These are phyloP conservation scores for Apiotrichum brassicae DNA, from an alignment of 1,284 basidiomycete species.

Conservation along the genomic window DNA sequence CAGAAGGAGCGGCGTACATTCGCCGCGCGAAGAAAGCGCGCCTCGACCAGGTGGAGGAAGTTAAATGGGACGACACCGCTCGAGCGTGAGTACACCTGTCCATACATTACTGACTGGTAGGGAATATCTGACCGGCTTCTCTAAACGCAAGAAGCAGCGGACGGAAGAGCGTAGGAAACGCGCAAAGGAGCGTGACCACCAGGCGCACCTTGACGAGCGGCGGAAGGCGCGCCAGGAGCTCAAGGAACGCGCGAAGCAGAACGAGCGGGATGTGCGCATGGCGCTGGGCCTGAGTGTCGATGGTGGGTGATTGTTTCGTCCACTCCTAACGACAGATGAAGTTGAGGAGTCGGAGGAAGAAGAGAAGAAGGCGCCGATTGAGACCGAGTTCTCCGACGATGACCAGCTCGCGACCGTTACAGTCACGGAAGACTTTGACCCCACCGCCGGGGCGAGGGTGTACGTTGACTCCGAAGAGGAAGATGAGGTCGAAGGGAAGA, in stretches of 20 bases:
- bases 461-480: constrained; percentile 7
- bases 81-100: constrained; percentile 29
- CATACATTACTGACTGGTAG: constrained; percentile 17
- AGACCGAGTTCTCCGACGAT: constrained; percentile 43
- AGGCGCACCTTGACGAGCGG: constrained; percentile 42
- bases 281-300: constrained; percentile 42
- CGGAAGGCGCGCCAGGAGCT: constrained; percentile 42
- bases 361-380: constrained; percentile 19
- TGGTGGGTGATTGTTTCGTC: constrained; percentile 8
- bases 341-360: constrained; percentile 12
- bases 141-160: constrained; percentile 48
- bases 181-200: constrained; percentile 43
- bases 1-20: constrained; percentile 46
- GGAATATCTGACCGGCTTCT: constrained; percentile 47
- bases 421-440: constrained; percentile 46
- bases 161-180: constrained; percentile 38
- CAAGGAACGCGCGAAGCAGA: constrained; percentile 38
- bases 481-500: background rate
- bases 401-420: constrained; percentile 46
- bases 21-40: constrained; percentile 42
- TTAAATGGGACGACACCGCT: constrained; percentile 48
- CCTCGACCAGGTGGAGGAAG: constrained; percentile 44
- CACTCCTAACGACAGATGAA: background rate
- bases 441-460: constrained; percentile 5
- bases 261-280: constrained; percentile 37